Evolutionary conservation across 2,329 filamentous ascomycete species (phyloP), one percentile per base, ranked within the genome.

Genomic region (Ilyonectria mors-panacis): DNA sequence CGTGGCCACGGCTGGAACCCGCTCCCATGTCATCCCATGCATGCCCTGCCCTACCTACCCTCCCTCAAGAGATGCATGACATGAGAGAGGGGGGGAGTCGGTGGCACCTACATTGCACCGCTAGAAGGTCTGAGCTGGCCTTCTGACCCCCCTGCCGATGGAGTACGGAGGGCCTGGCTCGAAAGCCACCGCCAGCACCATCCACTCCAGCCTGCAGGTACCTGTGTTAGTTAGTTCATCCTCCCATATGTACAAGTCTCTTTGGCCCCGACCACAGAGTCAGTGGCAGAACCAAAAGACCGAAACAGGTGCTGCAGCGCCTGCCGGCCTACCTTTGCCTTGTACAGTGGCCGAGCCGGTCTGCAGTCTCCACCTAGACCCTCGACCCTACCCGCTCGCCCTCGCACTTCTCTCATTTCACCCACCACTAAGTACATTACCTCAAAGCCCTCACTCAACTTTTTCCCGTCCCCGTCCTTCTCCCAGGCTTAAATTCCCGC

Each of bases 391-490:
- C 59, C 59, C 53, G 44, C 59, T 54, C 59, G 59, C 59, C 59
- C 35, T 65, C 57, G 53, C 57, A 60, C 57, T 56, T 60, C 50
- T 53, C 61, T 59, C 63, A 65, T 65, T 65, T 65, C 53, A 57
- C 63, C 61, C 54, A 65, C 51, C 57, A 65, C 63, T 60, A 64
- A 59, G 61, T 53, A 51, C 61, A 64, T 64, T 64, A 50, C 63
- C 63, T 78, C 72, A 69, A 73, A 76, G 70, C 74, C 74, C 74
- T 76, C 72, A 73, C 63, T 69, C 71, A 69, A 69, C 67, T 69
- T 66, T 73, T 71, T 61, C 44, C 65, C 56, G 56, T 65, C 56
- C 65, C 60, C 71, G 63, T 54, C 72, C 57, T 67, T 61, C 63
- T 67, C 71, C 65, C 65, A 59, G 59, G 44, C 51, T 72, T 73